These are phyloP conservation scores for Cenococcum geophilum DNA, from an alignment of 495 filamentous ascomycete genomes.

Conservation along the genomic window DNA sequence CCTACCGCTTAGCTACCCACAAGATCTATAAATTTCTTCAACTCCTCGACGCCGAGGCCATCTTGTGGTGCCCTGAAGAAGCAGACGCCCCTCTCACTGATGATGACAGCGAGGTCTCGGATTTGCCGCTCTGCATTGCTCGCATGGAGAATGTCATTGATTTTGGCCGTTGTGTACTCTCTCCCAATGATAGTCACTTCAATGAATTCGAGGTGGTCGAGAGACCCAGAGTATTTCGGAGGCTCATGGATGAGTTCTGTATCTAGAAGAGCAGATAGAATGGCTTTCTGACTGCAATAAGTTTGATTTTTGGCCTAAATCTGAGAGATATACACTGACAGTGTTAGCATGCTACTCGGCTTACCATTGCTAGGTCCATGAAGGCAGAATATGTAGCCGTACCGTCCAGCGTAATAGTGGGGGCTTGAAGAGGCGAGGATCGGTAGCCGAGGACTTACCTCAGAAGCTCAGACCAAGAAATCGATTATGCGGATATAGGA, in stretches of 20 bases:
- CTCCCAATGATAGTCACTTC: conserved; percentile 29
- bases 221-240: conserved; percentile 22
- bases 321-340: no score
- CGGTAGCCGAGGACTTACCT: no score
- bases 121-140: conserved; percentile 20
- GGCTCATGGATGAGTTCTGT: conserved; percentile 1
- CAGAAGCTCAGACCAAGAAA: no score
- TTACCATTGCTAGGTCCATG: no score
- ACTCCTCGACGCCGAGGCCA: conserved; percentile 39
- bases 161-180: conserved; percentile 21
- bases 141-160: conserved; percentile 18
- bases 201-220: conserved; percentile 22
- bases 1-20: conserved; percentile 42
- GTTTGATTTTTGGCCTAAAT: no score
- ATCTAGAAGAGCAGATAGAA: no score
- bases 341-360: no score
- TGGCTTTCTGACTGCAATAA: no score
- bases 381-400: no score
- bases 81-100: conserved; percentile 31
- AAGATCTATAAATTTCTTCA: conserved; percentile 41
- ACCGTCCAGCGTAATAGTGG: no score
- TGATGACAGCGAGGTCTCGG: conserved; percentile 27
- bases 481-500: no score
- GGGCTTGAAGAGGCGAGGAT: no score
- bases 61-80: conserved; percentile 38